Conservation (phyloP, 441 rosid genomes). For the Jatropha podagrica region DNA sequence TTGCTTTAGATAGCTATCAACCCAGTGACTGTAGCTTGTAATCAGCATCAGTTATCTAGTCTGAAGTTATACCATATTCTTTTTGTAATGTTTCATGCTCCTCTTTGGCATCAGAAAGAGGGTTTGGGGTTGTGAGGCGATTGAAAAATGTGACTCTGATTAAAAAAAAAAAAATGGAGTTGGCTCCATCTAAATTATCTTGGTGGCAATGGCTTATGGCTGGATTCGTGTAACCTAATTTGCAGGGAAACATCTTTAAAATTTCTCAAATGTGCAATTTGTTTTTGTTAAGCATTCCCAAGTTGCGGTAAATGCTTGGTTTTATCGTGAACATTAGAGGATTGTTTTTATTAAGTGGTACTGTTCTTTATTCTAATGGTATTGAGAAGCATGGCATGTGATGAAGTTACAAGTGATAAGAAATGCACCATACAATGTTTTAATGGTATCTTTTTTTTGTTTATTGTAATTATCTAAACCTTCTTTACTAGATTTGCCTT, state of each 20-base stretch:
- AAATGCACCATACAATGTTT: background rate
- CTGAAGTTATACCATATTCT: background rate
- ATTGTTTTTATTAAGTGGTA: background rate
- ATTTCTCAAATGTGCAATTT: background rate
- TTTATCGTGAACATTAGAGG: background rate
- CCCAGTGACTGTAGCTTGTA: background rate
- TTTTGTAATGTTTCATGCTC: background rate
- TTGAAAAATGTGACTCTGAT: background rate
- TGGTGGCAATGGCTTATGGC: background rate
- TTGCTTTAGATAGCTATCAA: background rate
- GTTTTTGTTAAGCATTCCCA: background rate
- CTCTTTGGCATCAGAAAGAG: background rate
- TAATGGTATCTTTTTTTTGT: background rate
- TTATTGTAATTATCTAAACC: background rate
- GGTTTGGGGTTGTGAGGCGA: background rate
- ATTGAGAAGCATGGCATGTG: background rate
- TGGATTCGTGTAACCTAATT: background rate
- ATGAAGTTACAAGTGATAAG: background rate
- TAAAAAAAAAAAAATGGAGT: too few species aligned
- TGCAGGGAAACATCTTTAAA: background rate
- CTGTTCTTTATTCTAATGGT: background rate
- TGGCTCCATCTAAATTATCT: background rate
- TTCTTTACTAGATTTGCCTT: background rate
- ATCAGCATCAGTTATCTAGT: background rate
- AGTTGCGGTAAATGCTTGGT: background rate